Evolutionary conservation across 2,329 filamentous ascomycete species (phyloP).

Genomic region (Curvularia spicifera): DNA sequence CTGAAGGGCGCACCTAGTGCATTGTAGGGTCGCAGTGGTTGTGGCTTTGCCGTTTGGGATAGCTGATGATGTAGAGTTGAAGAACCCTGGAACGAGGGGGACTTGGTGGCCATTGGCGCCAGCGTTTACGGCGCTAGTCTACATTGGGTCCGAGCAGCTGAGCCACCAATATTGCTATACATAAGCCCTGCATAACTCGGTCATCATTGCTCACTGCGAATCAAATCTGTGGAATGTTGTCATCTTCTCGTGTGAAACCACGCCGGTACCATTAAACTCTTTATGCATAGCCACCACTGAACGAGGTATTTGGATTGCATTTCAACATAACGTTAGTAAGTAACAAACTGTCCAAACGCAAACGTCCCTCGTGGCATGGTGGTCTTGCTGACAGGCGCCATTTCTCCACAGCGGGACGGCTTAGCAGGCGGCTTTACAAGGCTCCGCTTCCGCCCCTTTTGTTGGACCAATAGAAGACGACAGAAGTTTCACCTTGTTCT

Average conservation of each 20-base stretch:
- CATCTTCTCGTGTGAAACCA: slow-evolving; percentile 30
- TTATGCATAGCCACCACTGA: slow-evolving; percentile 20
- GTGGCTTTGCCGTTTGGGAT: slow-evolving; percentile 17
- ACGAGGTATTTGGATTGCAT: slow-evolving; percentile 4
- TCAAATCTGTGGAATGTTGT: slow-evolving; percentile 29
- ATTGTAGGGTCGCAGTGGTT: slow-evolving; percentile 6
- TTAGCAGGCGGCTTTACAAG: slow-evolving; percentile 17
- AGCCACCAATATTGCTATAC: slow-evolving; percentile 50
- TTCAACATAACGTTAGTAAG: slow-evolving; percentile 15
- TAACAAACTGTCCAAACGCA: not conserved
- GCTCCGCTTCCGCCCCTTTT: slow-evolving; percentile 20
- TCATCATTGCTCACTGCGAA: slow-evolving; percentile 29
- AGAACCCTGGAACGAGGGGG: slow-evolving; percentile 3
- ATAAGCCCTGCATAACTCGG: slow-evolving; percentile 48
- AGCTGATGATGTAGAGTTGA: slow-evolving; percentile 21
- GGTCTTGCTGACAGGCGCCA: slow-evolving; percentile 16
- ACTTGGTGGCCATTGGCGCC: slow-evolving; percentile 10
- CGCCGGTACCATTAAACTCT: slow-evolving; percentile 15
- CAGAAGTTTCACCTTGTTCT: slow-evolving; percentile 16
- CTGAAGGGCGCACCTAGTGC: not conserved
- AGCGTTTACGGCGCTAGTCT: slow-evolving; percentile 17
- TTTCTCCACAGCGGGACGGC: slow-evolving; percentile 32
- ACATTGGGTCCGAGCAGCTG: slow-evolving; percentile 26
- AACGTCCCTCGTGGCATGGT: slow-evolving; percentile 3
- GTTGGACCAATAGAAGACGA: slow-evolving; percentile 21